Base-by-base conservation (phyloP, 176 grass and related monocot species). In the Areca catechu region DNA sequence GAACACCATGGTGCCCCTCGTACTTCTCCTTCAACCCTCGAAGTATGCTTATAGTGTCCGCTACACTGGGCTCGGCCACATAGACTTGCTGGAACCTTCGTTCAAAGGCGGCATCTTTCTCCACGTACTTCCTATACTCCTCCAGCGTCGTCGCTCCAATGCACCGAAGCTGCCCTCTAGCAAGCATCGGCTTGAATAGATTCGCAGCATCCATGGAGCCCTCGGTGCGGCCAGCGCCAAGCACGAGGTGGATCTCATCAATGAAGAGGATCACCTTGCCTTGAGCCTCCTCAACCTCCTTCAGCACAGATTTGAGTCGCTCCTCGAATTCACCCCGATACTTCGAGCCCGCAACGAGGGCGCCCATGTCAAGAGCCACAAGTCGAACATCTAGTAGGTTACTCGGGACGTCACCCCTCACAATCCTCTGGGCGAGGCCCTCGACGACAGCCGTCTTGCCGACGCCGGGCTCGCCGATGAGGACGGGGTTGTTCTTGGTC, bases 261-360 rank as follows among this genome's bases (percentile, higher is more conserved):
- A 95, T 95, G 77, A 95, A 95, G 19, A 95, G 77, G 17, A 88
- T 95, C 2, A 88, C 88, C 64, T 86, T 94, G 17, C 84, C 84
- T 2, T 79, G 58, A 54, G 84, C 77, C 29, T 84, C 80, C 50
- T 95, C 84, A 27, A 95, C 80, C 61, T 95, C 89, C 82, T 95
- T 84, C 23, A 95, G 72, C 21, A 95, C 84, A 2, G 84, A 54
- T 71, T 95, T 95, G 64, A 88, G 63, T 24, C 89, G 43, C 66
- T 94, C 89, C 57, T 94, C 89, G 51, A 94, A 94, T 70, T 94
- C 89, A 16, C 89, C 89, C 20, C 77, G 80, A 58, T 94, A 94
- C 71, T 94, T 88, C 19, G 89, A 74, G 19, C 89, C 89, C 6
- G 89, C 89, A 5, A 94, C 84, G 5, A 94, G 73, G 20, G 84